Conservation (phyloP, 805 yeast species). For the Zygoascus bituminiphila region DNA sequence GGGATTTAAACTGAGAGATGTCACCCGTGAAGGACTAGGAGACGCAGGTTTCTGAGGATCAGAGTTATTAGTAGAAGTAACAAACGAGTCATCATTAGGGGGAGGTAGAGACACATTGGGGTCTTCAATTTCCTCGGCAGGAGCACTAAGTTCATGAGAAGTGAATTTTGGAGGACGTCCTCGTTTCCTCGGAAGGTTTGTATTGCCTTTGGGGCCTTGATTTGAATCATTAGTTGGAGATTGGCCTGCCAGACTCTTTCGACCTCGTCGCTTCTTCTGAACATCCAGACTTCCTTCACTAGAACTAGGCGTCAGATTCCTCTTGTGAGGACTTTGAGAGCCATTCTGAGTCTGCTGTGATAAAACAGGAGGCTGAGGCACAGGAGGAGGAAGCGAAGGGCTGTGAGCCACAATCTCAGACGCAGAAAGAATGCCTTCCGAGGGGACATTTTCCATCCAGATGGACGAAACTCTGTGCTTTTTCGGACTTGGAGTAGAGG, state of each 20-base stretch:
- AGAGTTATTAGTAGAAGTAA: neutral
- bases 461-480: neutral
- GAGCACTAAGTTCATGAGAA: neutral
- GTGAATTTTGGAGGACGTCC: neutral
- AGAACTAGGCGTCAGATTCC: neutral
- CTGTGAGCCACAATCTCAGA: neutral
- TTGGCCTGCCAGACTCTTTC: too few relatives aligned
- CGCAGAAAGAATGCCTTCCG: neutral
- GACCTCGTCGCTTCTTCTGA: neutral
- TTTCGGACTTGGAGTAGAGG: neutral
- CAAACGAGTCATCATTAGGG: neutral
- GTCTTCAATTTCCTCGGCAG: conserved; percentile 2
- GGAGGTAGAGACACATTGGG: neutral
- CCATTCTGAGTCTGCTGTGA: neutral
- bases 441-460: neutral
- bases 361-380: neutral
- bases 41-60: conserved; percentile 6
- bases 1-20: conserved; percentile 1
- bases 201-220: neutral
- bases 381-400: neutral
- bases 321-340: neutral
- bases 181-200: neutral
- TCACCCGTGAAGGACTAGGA: conserved; percentile 2
- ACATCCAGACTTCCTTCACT: neutral
- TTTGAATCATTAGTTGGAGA: too few relatives aligned